phyloP scores from a whole-genome alignment of 139 green algal genomes.

The Raphidocelis subcapitata region DNA sequence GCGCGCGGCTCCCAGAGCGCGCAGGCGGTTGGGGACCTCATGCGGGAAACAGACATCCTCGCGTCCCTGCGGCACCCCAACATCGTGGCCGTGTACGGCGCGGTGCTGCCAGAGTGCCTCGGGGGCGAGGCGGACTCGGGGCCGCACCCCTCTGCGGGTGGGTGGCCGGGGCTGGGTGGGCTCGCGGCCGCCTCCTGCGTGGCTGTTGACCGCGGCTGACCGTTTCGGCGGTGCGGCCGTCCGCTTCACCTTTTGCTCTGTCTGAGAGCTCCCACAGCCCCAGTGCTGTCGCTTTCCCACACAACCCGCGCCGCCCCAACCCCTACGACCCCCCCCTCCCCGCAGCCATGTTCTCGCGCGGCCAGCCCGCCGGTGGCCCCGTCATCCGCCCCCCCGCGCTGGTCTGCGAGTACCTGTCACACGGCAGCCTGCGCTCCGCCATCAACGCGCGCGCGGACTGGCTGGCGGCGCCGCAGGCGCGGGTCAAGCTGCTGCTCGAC shows the following conservation, averaged over 20 bases:
- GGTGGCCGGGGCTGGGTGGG: too few relatives aligned
- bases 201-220: too few relatives aligned
- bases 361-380: neutral
- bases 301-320: too few relatives aligned
- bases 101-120: constrained; percentile 55
- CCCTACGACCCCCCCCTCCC: too few relatives aligned
- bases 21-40: constrained; percentile 47
- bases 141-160: too few relatives aligned
- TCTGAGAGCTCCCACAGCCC: too few relatives aligned
- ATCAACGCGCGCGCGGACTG: constrained; percentile 41
- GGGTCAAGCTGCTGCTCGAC: constrained; percentile 41
- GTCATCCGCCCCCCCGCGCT: constrained; percentile 62
- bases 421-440: constrained; percentile 55
- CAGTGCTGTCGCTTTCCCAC: too few relatives aligned
- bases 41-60: constrained; percentile 64
- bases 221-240: too few relatives aligned
- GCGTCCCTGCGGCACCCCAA: constrained; percentile 53
- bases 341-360: too few relatives aligned
- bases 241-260: too few relatives aligned
- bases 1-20: constrained; percentile 1
- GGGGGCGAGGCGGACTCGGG: too few relatives aligned
- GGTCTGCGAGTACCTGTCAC: constrained; percentile 67
- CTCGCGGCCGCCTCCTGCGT: too few relatives aligned
- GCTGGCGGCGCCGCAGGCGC: constrained; percentile 14
- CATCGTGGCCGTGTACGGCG: constrained; percentile 73